Evolutionary conservation across 345 rosid genomes (phyloP).

Genomic region (Eucalyptus paniculata): DNA sequence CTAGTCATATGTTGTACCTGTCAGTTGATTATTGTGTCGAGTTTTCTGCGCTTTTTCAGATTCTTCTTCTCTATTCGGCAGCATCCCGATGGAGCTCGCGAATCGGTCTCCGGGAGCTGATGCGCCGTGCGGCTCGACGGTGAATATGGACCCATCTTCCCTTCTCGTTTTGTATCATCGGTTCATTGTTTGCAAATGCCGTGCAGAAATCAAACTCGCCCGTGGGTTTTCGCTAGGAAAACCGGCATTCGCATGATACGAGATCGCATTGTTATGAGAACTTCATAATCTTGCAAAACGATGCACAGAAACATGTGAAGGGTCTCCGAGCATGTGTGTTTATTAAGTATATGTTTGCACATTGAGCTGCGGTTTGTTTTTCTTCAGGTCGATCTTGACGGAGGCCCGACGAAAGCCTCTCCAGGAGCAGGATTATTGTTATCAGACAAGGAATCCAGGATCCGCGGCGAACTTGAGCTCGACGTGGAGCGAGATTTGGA

Average conservation of each 20-base stretch:
- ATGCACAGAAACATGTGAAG: neutral
- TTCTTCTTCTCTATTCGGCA: neutral
- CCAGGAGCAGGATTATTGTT: neutral
- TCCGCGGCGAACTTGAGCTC: constrained; percentile 55
- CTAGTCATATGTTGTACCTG: neutral
- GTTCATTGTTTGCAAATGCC: neutral
- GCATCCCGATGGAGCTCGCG: neutral
- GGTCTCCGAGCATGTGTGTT: neutral
- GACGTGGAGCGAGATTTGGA: constrained; percentile 67
- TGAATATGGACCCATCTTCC: neutral
- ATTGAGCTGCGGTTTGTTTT: neutral
- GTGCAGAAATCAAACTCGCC: neutral
- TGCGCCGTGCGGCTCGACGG: neutral
- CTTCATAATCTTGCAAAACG: neutral
- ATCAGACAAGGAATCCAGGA: constrained; percentile 40
- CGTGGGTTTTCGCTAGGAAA: neutral
- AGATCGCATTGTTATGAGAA: neutral
- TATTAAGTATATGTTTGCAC: neutral
- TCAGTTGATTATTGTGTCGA: neutral
- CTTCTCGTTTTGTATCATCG: neutral
- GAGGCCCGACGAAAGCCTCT: neutral
- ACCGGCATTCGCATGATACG: neutral
- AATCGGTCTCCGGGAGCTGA: neutral
- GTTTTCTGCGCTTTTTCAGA: neutral
- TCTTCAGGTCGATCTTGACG: neutral